A percentile compares a stretch with the other conserved stretches of the same genome.
Conservation (phyloP, 1,284 basidiomycete species). For the Rhodofomes roseus region DNA sequence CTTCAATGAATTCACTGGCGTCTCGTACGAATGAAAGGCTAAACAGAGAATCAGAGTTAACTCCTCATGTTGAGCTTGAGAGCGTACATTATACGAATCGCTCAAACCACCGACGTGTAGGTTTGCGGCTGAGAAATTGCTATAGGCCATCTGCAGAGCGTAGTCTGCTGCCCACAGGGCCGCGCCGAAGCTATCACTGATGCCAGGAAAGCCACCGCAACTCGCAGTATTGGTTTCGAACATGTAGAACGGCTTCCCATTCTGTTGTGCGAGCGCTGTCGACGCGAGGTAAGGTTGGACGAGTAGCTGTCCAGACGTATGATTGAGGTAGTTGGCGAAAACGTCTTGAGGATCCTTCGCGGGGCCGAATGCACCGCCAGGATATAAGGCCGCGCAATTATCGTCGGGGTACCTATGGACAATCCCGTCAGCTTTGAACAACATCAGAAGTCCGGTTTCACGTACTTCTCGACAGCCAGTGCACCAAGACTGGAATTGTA, state of each 20-base stretch:
- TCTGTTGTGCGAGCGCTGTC: constrained; percentile 36
- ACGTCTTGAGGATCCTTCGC: constrained; percentile 44
- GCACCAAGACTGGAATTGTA: constrained; percentile 43
- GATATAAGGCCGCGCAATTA: constrained; percentile 34
- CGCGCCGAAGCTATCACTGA: constrained; percentile 58
- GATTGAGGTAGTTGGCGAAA: constrained; percentile 57
- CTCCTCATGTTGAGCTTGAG: too few species aligned
- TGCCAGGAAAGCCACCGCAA: constrained; percentile 77
- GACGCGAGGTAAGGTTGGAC: constrained; percentile 49
- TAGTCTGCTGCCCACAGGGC: constrained; percentile 44
- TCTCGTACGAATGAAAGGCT: constrained; percentile 42
- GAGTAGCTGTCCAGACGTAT: constrained; percentile 44
- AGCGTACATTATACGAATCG: constrained; percentile 57
- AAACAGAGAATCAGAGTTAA: too few species aligned
- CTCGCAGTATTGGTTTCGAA: constrained; percentile 81
- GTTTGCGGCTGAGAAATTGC: constrained; percentile 54
- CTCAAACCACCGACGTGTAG: constrained; percentile 67
- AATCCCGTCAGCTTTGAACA: constrained; percentile 4
- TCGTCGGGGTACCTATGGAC: constrained; percentile 44
- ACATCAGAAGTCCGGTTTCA: constrained; percentile 6
- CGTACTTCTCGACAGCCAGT: constrained; percentile 28
- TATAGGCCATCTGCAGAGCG: constrained; percentile 41
- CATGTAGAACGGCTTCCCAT: constrained; percentile 52
- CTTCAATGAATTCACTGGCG: constrained; percentile 3
- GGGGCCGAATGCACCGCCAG: constrained; percentile 20